phyloP scores from a whole-genome alignment of 2,329 filamentous ascomycete species.

The Talaromyces sp. region DNA sequence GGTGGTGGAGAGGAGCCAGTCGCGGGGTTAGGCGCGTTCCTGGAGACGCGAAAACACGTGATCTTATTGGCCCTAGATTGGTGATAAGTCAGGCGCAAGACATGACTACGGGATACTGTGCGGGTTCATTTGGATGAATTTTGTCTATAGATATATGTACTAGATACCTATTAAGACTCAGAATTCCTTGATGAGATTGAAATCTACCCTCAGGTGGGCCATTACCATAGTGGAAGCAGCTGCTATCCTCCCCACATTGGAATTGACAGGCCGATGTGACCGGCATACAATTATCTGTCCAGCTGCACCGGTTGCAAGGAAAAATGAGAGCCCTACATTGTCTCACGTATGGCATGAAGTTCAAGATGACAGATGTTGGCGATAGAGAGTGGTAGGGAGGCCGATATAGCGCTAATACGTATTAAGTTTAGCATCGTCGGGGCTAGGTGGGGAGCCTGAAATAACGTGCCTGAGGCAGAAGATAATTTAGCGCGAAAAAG shows the following conservation, averaged over 20 bases:
- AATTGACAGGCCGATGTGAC: neutral
- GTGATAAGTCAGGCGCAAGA: neutral
- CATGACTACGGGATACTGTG: neutral
- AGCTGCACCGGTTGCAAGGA: neutral
- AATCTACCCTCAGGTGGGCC: neutral
- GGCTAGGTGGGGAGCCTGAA: neutral
- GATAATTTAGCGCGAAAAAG: slow-evolving; percentile 1
- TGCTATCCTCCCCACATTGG: neutral
- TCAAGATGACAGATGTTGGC: neutral
- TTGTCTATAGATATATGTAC: neutral
- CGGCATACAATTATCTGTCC: neutral
- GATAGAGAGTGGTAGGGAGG: neutral
- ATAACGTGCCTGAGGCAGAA: neutral
- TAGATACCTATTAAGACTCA: neutral
- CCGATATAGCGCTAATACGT: neutral
- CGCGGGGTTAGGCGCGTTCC: slow-evolving; percentile 13
- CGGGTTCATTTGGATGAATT: neutral
- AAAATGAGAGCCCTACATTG: neutral
- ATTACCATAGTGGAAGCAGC: neutral
- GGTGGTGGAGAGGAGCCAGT: neutral
- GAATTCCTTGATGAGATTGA: neutral
- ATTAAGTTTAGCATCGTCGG: neutral
- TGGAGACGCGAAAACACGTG: slow-evolving; percentile 11
- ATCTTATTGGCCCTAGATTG: neutral
- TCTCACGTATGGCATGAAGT: neutral